Percentiles rank a stretch among this genome's conserved stretches.
phyloP scores from a whole-genome alignment of 2,329 filamentous ascomycete genomes.

The Fusarium aywerte region DNA sequence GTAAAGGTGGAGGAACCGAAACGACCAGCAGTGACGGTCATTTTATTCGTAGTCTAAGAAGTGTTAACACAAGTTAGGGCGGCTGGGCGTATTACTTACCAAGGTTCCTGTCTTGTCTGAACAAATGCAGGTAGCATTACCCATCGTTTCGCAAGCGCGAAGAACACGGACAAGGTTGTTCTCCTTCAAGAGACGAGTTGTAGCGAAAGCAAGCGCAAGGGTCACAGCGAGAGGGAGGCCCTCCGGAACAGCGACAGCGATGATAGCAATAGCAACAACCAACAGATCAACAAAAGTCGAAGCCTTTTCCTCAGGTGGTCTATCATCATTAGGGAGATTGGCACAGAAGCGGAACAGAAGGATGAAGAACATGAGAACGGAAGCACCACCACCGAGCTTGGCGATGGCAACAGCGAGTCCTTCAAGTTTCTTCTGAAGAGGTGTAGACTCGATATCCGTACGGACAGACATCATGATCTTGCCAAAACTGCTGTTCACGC shows the following conservation, averaged over 20 bases:
- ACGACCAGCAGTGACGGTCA: constrained; percentile 72
- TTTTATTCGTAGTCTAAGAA: constrained; percentile 65
- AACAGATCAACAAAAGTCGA: constrained; percentile 80
- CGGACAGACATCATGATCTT: constrained; percentile 79
- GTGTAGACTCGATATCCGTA: constrained; percentile 78
- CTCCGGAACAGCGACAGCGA: constrained; percentile 83
- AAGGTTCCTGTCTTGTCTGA: constrained; percentile 75
- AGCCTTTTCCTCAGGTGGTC: constrained; percentile 76
- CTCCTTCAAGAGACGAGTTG: constrained; percentile 79
- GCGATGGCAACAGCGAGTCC: constrained; percentile 81
- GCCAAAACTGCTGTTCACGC: constrained; percentile 78
- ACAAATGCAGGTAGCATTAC: constrained; percentile 77
- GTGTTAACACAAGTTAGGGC: background rate
- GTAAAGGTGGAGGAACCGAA: constrained; percentile 61
- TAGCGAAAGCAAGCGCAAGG: constrained; percentile 79
- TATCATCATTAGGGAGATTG: constrained; percentile 64
- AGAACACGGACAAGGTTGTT: constrained; percentile 81
- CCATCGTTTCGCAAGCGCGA: constrained; percentile 84
- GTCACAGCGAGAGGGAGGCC: constrained; percentile 82
- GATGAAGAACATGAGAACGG: constrained; percentile 83
- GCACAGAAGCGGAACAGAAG: constrained; percentile 88
- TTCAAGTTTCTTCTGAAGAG: constrained; percentile 80
- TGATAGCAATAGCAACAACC: constrained; percentile 81
- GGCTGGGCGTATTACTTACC: background rate
- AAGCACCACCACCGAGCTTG: constrained; percentile 79